Evolutionary conservation across 2,329 filamentous ascomycete species (phyloP), one percentile per base, ranked within the genome.

Genomic region (Metarhizium rileyi): DNA sequence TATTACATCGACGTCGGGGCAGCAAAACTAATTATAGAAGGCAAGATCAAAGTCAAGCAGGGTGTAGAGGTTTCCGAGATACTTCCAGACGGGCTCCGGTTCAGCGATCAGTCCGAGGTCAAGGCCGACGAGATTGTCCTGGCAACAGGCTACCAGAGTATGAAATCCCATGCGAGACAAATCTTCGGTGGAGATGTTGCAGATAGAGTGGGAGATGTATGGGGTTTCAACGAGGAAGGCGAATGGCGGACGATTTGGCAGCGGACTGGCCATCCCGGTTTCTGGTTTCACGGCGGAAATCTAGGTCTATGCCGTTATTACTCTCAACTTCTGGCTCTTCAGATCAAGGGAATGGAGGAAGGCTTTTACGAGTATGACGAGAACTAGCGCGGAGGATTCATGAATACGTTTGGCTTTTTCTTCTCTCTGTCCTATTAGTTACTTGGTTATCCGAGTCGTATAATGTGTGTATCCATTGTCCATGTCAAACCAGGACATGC

Each of bases 1-100:
- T 86, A 86, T 59, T 86, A 86, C 63, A 83, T 86, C 53, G 80
- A 87, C 52, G 81, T 85, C 1, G 84, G 84, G 0, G 78, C 75
- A 0, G 78, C 76, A 0, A 65, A 77, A 57, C 70, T 86, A 23
- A 83, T 87, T 51, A 70, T 70, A 2, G 77, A 83, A 12, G 81
- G 82, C 1, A 80, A 78, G 59, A 79, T 87, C 61, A 79, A 78
- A 55, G 67, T 86, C 25, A 78, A 78, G 60, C 75, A 79, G 38
- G 78, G 76, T 1, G 73, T 75, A 4, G 76, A 79, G 10, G 76
- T 85, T 14, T 59, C 65, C 2, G 65, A 70, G 22, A 72, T 85
- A 2, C 68, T 75, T 0, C 66, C 72, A 0, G 57, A 66, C 0
- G 73, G 70, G 1, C 53, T 76, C 0, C 61, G 66, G 1, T 70